These are phyloP conservation scores for Aspergillus nomiae DNA, from an alignment of 2,329 filamentous ascomycete species.

Conservation along the genomic window DNA sequence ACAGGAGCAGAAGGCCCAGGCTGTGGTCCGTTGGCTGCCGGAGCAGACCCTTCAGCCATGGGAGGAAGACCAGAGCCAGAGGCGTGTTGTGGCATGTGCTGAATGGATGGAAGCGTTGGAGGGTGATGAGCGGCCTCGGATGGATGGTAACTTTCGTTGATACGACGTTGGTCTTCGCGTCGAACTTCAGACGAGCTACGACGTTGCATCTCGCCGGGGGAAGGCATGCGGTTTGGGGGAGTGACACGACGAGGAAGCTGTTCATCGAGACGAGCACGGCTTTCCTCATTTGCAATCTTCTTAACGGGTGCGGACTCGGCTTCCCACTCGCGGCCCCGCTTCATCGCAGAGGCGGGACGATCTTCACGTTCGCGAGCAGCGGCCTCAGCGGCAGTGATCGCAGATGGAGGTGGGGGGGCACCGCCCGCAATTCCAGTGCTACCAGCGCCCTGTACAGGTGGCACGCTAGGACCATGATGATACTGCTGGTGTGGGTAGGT, in stretches of 20 bases:
- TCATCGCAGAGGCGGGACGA: slow-evolving; percentile 76
- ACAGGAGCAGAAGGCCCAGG: slow-evolving; percentile 50
- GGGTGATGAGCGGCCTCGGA: slow-evolving; percentile 90
- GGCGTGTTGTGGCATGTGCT: slow-evolving; percentile 47
- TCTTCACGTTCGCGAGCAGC: slow-evolving; percentile 68
- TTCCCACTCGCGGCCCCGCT: slow-evolving; percentile 92
- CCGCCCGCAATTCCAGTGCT: slow-evolving; percentile 66
- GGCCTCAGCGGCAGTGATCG: slow-evolving; percentile 68
- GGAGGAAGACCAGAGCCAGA: slow-evolving; percentile 60
- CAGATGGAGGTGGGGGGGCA: slow-evolving; percentile 66
- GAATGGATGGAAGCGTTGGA: slow-evolving; percentile 58
- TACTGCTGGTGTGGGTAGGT: slow-evolving; percentile 82
- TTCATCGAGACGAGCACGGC: slow-evolving; percentile 81
- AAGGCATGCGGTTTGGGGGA: slow-evolving; percentile 57
- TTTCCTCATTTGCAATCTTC: slow-evolving; percentile 88
- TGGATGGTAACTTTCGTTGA: slow-evolving; percentile 80
- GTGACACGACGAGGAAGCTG: slow-evolving; percentile 76
- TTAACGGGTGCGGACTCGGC: slow-evolving; percentile 70
- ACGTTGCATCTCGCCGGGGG: slow-evolving; percentile 68
- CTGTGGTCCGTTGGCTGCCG: slow-evolving; percentile 47
- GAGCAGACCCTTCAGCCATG: slow-evolving; percentile 50
- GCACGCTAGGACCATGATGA: slow-evolving; percentile 69
- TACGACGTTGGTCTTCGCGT: slow-evolving; percentile 69
- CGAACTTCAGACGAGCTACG: slow-evolving; percentile 75
- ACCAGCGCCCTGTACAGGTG: slow-evolving; percentile 37